Evolutionary conservation across 768 basidiomycete genomes (phyloP).

Genomic region (Crucibulum laeve): DNA sequence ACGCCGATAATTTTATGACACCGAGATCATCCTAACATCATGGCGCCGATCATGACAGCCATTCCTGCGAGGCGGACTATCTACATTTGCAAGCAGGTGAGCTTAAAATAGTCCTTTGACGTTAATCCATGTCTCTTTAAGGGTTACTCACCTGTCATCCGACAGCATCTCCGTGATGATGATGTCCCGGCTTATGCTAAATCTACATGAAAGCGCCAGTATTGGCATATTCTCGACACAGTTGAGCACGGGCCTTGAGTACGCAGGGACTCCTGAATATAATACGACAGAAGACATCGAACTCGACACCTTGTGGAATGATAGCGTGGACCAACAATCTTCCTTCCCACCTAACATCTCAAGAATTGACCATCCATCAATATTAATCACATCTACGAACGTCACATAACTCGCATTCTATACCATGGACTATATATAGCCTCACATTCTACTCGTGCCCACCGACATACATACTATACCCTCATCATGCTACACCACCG

Average conservation of each 20-base stretch:
- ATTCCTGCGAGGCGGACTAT: conserved; percentile 39
- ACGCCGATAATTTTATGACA: not conserved
- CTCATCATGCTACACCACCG: too few relatives aligned
- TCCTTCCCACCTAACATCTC: too few relatives aligned
- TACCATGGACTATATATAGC: too few relatives aligned
- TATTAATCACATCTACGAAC: too few relatives aligned
- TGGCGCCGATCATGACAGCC: conserved; percentile 22
- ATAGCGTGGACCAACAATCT: too few relatives aligned
- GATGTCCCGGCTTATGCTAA: conserved; percentile 55
- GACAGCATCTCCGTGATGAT: conserved; percentile 43
- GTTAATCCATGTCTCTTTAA: not conserved
- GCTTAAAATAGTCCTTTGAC: conserved; percentile 7
- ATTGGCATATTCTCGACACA: conserved; percentile 26
- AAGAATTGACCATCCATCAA: too few relatives aligned
- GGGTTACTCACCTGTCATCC: not conserved
- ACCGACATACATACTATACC: too few relatives aligned
- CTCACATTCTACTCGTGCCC: too few relatives aligned
- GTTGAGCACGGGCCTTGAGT: conserved; percentile 13
- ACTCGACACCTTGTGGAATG: conserved; percentile 22
- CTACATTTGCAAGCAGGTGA: conserved; percentile 46
- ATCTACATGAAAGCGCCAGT: conserved; percentile 40
- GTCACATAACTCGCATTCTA: too few relatives aligned
- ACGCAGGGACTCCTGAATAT: not conserved
- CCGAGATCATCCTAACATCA: not conserved
- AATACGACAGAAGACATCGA: conserved; percentile 11